phyloP scores from a whole-genome alignment of 305 asterid genomes.

The Fraxinus angustifolia region DNA sequence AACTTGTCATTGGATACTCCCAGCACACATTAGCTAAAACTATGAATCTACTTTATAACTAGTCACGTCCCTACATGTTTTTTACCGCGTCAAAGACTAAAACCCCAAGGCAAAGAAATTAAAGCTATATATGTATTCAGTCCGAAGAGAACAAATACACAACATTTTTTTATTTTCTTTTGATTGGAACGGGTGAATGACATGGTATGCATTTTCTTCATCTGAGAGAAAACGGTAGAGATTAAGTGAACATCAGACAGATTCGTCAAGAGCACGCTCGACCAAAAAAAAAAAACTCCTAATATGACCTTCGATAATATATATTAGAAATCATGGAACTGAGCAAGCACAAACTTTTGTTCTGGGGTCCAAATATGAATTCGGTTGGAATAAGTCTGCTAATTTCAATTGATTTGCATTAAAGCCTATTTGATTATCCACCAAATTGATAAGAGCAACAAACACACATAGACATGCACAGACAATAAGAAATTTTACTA shows the following conservation, averaged over 20 bases:
- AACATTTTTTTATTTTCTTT: neutral
- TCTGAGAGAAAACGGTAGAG: neutral
- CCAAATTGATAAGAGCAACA: neutral
- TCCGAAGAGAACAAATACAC: neutral
- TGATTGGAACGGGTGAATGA: neutral
- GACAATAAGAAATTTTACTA: neutral
- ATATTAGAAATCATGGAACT: neutral
- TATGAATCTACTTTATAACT: neutral
- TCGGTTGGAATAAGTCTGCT: neutral
- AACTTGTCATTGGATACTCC: too few species aligned
- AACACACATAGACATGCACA: neutral
- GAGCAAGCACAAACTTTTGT: neutral
- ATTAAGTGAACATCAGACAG: neutral
- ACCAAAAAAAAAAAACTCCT: neutral
- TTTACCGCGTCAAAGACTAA: too few species aligned
- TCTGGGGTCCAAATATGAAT: neutral
- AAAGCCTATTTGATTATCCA: neutral
- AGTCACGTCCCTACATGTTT: neutral
- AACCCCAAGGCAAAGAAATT: neutral
- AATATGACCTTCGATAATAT: neutral
- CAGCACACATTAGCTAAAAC: too few species aligned
- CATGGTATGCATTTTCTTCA: neutral
- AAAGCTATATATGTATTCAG: neutral
- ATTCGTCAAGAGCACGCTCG: neutral
- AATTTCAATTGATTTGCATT: neutral